Percentiles rank a stretch among this genome's conserved stretches.
Evolutionary conservation across 1,284 basidiomycete species (phyloP).

Genomic region (Salmacisia buchloeana): DNA sequence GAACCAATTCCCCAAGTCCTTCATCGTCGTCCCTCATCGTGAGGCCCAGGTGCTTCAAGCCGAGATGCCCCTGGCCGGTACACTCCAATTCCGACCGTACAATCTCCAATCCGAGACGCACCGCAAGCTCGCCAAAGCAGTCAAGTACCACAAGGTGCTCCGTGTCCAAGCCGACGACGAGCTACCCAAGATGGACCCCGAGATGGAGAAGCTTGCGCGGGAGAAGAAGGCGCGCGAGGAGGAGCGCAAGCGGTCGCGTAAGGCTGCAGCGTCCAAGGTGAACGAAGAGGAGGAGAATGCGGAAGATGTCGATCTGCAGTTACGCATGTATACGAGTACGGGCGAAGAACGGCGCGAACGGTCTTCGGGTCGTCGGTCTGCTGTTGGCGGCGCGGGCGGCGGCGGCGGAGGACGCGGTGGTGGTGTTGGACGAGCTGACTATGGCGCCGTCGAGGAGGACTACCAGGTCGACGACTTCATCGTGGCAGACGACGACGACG

Average conservation of each 20-base stretch:
- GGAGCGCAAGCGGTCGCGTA: conserved; percentile 22
- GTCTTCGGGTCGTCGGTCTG: conserved; percentile 12
- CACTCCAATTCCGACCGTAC: conserved; percentile 75
- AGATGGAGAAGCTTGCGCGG: conserved; percentile 60
- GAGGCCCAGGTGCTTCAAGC: conserved; percentile 76
- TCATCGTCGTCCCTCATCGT: conserved; percentile 83
- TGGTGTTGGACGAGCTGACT: conserved; percentile 25
- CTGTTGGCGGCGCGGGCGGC: conserved; percentile 4
- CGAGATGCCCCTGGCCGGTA: conserved; percentile 73
- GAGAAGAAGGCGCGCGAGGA: conserved; percentile 24
- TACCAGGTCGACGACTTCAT: conserved; percentile 30
- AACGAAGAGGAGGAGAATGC: conserved; percentile 13
- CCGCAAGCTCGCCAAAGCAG: conserved; percentile 75
- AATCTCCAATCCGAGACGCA: conserved; percentile 86
- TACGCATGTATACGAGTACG: neutral
- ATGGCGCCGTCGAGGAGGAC: conserved; percentile 38
- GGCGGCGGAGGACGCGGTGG: conserved; percentile 20
- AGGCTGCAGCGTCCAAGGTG: neutral
- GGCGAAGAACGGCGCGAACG: conserved; percentile 13
- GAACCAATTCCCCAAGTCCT: conserved; percentile 53
- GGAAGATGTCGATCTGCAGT: conserved; percentile 6
- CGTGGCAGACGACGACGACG: conserved; percentile 17
- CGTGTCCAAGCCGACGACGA: conserved; percentile 57
- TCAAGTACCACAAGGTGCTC: conserved; percentile 70
- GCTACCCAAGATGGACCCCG: conserved; percentile 68